phyloP scores from a whole-genome alignment of 2,329 filamentous ascomycete species.

The Cladosporium sp. region DNA sequence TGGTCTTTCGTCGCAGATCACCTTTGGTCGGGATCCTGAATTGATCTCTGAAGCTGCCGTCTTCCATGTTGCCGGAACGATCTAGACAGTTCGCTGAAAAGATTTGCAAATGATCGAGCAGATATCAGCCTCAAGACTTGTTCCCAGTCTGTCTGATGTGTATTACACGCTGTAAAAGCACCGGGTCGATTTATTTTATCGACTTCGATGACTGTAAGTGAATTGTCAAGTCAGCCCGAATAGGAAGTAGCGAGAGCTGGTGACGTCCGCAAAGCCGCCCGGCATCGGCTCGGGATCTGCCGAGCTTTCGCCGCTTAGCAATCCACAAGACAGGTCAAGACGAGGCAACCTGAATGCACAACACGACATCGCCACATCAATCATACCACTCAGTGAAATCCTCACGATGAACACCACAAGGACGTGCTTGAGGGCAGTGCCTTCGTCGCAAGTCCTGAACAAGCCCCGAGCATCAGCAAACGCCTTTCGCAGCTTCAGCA shows the following conservation, averaged over 20 bases:
- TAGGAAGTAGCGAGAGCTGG: not conserved
- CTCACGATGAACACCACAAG: conserved; percentile 1
- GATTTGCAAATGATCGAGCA: too few species aligned
- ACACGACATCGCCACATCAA: not conserved
- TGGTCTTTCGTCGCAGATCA: conserved; percentile 10
- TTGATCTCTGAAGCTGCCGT: conserved; percentile 8
- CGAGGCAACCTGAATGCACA: not conserved
- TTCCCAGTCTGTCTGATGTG: too few species aligned
- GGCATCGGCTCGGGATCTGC: not conserved
- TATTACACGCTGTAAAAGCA: too few species aligned
- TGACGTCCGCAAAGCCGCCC: too few species aligned
- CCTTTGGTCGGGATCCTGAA: conserved; percentile 14
- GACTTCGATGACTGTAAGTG: too few species aligned
- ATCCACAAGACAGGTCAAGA: too few species aligned
- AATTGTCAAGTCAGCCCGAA: not conserved
- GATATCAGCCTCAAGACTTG: too few species aligned
- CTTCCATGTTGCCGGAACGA: conserved; percentile 8
- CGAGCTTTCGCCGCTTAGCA: conserved; percentile 11
- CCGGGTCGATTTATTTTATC: too few species aligned
- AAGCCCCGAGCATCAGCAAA: not conserved
- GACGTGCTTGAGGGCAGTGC: not conserved
- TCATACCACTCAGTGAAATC: not conserved
- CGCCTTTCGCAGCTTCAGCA: conserved; percentile 5
- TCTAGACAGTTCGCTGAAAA: too few species aligned
- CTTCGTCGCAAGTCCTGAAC: not conserved